Evolutionary conservation across 148 eudicot species (phyloP), one percentile per base, ranked within the genome.

Genomic region (Arbutus unedo): DNA sequence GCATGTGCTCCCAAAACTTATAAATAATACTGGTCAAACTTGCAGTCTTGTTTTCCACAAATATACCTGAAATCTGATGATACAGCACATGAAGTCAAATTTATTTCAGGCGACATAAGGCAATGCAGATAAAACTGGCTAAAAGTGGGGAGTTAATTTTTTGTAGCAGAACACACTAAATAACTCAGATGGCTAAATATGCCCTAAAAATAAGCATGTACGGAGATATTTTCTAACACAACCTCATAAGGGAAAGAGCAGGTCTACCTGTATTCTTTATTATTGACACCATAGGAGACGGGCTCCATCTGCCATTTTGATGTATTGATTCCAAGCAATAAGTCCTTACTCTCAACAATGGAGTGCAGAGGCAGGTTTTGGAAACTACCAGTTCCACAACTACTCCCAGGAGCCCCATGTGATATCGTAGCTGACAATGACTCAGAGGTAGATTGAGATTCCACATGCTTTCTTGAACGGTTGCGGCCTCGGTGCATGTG

Each of bases 401-500:
- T 79, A 83, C 87, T 81, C 73, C 79, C 88, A 84, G 84, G 75
- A 74, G 80, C 51, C 23, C 80, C 81, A 76, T 80, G 83, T 25
- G 91, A 82, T 83, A 87, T 55, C 18, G 84, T 83, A 86, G 90
- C 79, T 56, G 87, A 84, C 75, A 84, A 73, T 79, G 91, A 86
- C 86, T 87, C 88, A 71, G 90, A 82, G 59, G 82, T 84, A 62
- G 89, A 71, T 81, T 87, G 91, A 84, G 91, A 85, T 89, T 89
- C 91, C 91, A 89, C 91, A 89, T 84, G 91, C 91, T 89, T 89
- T 89, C 91, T 89, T 89, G 91, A 89, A 89, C 91, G 91, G 91
- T 85, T 89, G 83, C 91, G 89, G 77, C 91, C 91, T 56, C 91
- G 85, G 81, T 89, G 88, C 91, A 89, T 89, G 84, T 89, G 91